phyloP scores from a whole-genome alignment of 1,284 basidiomycete genomes.

The Ceraceosorus guamensis region DNA sequence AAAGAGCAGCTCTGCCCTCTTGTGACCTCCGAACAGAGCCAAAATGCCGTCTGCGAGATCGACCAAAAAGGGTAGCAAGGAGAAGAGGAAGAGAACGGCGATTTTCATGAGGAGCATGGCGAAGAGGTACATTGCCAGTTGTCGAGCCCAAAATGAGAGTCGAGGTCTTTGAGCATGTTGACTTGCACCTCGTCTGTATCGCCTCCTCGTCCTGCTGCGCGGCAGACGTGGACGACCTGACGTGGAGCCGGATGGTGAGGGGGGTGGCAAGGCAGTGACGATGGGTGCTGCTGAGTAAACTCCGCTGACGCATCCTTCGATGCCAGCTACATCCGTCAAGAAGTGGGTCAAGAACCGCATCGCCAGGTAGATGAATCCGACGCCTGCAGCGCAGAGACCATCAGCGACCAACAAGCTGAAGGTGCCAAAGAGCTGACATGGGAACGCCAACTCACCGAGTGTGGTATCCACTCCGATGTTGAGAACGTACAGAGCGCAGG shows the following conservation, averaged over 20 bases:
- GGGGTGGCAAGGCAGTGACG: background rate
- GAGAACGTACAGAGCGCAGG: constrained; percentile 65
- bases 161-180: constrained; percentile 11
- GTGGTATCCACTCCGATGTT: constrained; percentile 93
- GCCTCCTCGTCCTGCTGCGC: background rate
- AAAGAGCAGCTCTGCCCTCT: constrained; percentile 49
- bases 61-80: constrained; percentile 60
- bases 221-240: background rate
- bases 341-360: constrained; percentile 66
- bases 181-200: background rate
- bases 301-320: constrained; percentile 76
- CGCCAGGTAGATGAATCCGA: constrained; percentile 72
- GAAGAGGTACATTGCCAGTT: constrained; percentile 76
- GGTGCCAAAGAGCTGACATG: background rate
- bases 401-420: constrained; percentile 3
- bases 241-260: background rate
- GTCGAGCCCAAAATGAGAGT: constrained; percentile 65
- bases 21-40: constrained; percentile 61
- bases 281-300: constrained; percentile 61
- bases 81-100: constrained; percentile 67
- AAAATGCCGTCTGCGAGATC: constrained; percentile 72
- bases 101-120: constrained; percentile 80
- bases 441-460: constrained; percentile 57
- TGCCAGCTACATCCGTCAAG: constrained; percentile 60
- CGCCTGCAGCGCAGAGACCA: constrained; percentile 56